phyloP scores from a whole-genome alignment of 257 asterid species.

The Orobanche coerulescens region DNA sequence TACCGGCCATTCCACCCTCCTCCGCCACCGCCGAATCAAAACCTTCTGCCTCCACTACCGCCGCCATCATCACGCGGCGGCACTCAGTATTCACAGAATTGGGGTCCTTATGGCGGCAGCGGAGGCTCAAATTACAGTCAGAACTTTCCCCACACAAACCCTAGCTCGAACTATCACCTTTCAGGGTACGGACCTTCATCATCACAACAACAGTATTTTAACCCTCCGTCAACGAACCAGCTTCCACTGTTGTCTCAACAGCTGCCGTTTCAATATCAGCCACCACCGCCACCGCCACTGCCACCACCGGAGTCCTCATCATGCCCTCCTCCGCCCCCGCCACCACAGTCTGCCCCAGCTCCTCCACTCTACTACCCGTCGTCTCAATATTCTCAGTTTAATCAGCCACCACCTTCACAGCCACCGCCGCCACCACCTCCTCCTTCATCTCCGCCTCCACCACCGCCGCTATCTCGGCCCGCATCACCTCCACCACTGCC shows the following conservation, averaged over 20 bases:
- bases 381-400: conserved; percentile 38
- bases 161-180: conserved; percentile 36
- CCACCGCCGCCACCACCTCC: conserved; percentile 51
- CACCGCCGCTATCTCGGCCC: conserved; percentile 64
- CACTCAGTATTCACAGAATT: conserved; percentile 35
- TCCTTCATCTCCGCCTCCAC: conserved; percentile 64
- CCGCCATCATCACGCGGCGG: conserved; percentile 34
- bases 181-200: conserved; percentile 37
- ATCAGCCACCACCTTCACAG: conserved; percentile 34
- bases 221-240: conserved; percentile 37
- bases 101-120: conserved; percentile 36
- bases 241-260: conserved; percentile 48
- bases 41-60: conserved; percentile 38
- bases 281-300: conserved; percentile 64
- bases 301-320: conserved; percentile 54
- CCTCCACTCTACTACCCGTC: conserved; percentile 38
- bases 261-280: conserved; percentile 48
- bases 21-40: conserved; percentile 60
- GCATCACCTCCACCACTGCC: conserved; percentile 57
- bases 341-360: conserved; percentile 46
- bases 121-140: conserved; percentile 34
- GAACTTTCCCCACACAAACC: conserved; percentile 45
- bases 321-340: conserved; percentile 60
- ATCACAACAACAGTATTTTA: conserved; percentile 39
- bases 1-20: conserved; percentile 86